These are phyloP conservation scores for Talaromyces sp. DNA, from an alignment of 2,329 filamentous ascomycete species.

Conservation along the genomic window DNA sequence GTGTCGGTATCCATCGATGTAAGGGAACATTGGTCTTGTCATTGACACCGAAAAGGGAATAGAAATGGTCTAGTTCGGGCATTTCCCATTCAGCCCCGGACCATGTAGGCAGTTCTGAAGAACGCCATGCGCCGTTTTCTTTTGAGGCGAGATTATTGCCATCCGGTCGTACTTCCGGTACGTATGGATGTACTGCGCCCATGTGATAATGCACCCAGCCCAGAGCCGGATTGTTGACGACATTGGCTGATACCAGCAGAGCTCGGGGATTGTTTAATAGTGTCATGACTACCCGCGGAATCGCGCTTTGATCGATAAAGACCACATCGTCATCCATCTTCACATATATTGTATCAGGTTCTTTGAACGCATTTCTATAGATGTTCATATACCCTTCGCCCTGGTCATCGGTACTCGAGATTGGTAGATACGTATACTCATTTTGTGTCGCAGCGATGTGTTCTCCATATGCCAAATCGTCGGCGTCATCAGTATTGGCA, in stretches of 20 bases:
- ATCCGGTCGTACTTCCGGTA: conserved; percentile 12
- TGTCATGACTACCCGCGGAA: conserved; percentile 14
- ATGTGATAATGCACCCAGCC: conserved; percentile 19
- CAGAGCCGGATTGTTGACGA: conserved; percentile 17
- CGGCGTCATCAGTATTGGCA: conserved; percentile 14
- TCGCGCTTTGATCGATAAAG: conserved; percentile 18
- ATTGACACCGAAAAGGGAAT: conserved; percentile 15
- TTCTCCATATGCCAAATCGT: conserved; percentile 16
- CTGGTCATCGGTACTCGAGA: not conserved
- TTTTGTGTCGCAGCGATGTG: conserved; percentile 9
- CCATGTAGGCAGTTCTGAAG: conserved; percentile 16
- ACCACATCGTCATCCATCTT: conserved; percentile 19
- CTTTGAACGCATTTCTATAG: conserved; percentile 11
- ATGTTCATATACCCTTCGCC: conserved; percentile 9
- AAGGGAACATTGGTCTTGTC: conserved; percentile 14
- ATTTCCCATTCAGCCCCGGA: conserved; percentile 16
- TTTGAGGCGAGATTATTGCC: conserved; percentile 12
- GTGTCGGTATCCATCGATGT: conserved; percentile 17
- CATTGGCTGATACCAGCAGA: conserved; percentile 16
- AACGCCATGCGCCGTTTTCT: conserved; percentile 16
- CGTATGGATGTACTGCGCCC: conserved; percentile 18
- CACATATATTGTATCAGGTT: conserved; percentile 16
- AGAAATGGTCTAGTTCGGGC: conserved; percentile 17
- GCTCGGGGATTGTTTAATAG: conserved; percentile 15
- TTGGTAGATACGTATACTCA: conserved; percentile 13